Percentiles rank a stretch among this genome's conserved stretches.
Conservation (phyloP, 495 filamentous ascomycete genomes). For the Paragyromitra xinjiangensis region DNA sequence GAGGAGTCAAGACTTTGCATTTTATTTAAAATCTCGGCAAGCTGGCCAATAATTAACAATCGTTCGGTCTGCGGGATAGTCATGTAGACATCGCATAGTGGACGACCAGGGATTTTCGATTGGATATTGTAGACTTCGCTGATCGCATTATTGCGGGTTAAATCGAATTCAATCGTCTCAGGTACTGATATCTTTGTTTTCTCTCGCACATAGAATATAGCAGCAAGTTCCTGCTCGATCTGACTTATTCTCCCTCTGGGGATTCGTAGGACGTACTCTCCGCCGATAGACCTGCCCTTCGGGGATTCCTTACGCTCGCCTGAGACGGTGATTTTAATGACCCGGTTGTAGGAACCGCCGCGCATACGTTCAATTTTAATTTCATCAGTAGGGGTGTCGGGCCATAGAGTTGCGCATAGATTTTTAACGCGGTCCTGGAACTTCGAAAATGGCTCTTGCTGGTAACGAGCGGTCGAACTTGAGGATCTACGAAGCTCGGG, state of each 20-base stretch:
- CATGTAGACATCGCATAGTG: constrained; percentile 7
- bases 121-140: constrained; percentile 16
- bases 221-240: constrained; percentile 33
- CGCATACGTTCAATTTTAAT: constrained; percentile 23
- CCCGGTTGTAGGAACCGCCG: constrained; percentile 25
- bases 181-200: constrained; percentile 16
- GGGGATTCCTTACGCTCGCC: too few species aligned
- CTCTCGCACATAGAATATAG: constrained; percentile 5
- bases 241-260: constrained; percentile 1
- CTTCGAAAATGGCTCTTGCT: constrained; percentile 12
- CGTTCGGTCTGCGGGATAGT: constrained; percentile 13
- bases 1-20: constrained; percentile 13
- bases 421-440: constrained; percentile 1
- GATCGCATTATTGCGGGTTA: constrained; percentile 21
- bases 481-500: too few species aligned
- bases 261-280: constrained; percentile 26
- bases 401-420: not conserved
- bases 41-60: constrained; percentile 15
- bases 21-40: constrained; percentile 12
- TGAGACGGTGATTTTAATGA: constrained; percentile 13
- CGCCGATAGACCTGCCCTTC: not conserved
- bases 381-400: not conserved
- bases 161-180: constrained; percentile 10
- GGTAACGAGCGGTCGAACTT: too few species aligned
- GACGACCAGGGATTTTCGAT: constrained; percentile 9